Base-by-base conservation (phyloP, 176 grass and related monocot genomes). In the Panicum miliaceum region DNA sequence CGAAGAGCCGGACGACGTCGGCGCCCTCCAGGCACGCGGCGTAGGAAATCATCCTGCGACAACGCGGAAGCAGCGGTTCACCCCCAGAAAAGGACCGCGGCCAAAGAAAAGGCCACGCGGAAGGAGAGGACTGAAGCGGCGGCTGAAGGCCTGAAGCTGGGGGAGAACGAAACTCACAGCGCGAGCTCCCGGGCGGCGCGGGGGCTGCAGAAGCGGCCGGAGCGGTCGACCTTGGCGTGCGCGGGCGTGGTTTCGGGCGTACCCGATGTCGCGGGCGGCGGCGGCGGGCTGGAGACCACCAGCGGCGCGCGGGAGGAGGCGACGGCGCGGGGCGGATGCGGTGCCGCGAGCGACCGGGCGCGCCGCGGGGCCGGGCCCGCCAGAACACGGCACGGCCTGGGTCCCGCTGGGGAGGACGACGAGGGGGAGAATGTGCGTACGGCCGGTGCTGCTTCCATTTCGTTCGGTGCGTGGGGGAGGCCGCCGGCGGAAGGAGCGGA, bases 151-250 rank as follows among this genome's bases (percentile, higher is more conserved):
- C 43, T 8, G 27, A 14, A 14, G 19, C 7, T 32, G 43, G 46
- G 62, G 5, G 13, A 8, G 4, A 16, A 0, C 0, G 27, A 61
- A 66, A 92, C 93, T 95, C 80, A 98, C 96, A 98, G 80, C 20
- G 96, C 96, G 76, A 98, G 93, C 89, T 98, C 96, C 19, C 96
- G 91, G 10, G 96, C 89, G 25, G 96, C 91, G 83, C 96, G 90
- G 6, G 93, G 96, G 85, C 89, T 94, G 68, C 82, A 92, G 88
- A 98, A 98, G 0, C 93, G 90, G 25, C 96, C 96, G 68, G 79
- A 93, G 36, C 87, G 94, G 12, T 95, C 96, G 71, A 98, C 40
- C 79, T 90, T 93, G 48, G 74, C 35, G 34, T 75, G 73, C 27
- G 43, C 76, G 6, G 45, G 19, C 12, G 59, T 1, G 13, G 47